These are phyloP conservation scores for Sporothrix pallida DNA, from an alignment of 2,329 filamentous ascomycete species.

Conservation along the genomic window DNA sequence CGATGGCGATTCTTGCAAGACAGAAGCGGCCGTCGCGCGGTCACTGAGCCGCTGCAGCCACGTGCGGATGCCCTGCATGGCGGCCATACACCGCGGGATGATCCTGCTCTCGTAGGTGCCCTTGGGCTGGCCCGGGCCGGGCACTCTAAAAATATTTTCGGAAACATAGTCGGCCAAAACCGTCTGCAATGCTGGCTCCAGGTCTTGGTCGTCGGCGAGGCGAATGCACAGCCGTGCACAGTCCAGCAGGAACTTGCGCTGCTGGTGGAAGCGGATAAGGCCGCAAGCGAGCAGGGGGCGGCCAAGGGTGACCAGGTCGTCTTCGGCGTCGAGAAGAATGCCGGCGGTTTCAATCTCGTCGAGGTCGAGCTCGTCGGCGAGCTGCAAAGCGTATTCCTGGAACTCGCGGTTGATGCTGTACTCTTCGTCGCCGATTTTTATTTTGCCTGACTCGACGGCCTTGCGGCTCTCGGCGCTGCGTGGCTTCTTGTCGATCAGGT, in stretches of 20 bases:
- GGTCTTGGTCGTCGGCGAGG: conserved; percentile 64
- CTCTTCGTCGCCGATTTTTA: conserved; percentile 73
- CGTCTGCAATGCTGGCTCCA: conserved; percentile 57
- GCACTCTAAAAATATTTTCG: conserved; percentile 61
- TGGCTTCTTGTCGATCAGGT: conserved; percentile 74
- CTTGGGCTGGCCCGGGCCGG: conserved; percentile 51
- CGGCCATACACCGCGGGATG: conserved; percentile 74
- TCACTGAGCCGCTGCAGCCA: conserved; percentile 80
- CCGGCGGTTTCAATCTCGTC: conserved; percentile 86
- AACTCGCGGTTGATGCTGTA: conserved; percentile 88
- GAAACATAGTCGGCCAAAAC: conserved; percentile 61
- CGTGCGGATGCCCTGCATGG: conserved; percentile 76
- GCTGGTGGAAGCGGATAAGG: conserved; percentile 86
- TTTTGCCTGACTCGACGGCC: conserved; percentile 71
- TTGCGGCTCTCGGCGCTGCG: conserved; percentile 79
- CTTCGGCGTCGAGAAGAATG: conserved; percentile 75
- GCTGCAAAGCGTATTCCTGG: conserved; percentile 76
- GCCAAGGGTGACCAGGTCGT: conserved; percentile 71
- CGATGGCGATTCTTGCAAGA: conserved; percentile 68
- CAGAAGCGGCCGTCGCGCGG: conserved; percentile 73
- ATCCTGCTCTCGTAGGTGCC: conserved; percentile 62
- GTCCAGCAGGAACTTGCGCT: conserved; percentile 81
- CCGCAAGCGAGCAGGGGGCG: conserved; percentile 77
- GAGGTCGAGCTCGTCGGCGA: conserved; percentile 87
- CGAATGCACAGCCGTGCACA: conserved; percentile 80